These are phyloP conservation scores for Monosporozyma aerobia DNA, from an alignment of 805 yeast genomes.

Conservation along the genomic window DNA sequence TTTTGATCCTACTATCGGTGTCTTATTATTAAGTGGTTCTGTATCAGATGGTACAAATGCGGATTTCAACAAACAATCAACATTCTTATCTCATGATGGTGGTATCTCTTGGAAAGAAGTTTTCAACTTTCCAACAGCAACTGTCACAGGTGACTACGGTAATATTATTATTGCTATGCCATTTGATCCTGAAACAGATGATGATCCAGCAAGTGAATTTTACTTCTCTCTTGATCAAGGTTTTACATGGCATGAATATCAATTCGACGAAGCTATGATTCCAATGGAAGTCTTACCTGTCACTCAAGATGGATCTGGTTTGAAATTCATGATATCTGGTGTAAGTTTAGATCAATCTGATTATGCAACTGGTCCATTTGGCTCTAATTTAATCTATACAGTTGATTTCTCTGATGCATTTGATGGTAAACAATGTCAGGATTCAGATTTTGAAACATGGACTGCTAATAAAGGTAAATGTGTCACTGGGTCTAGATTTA, in stretches of 20 bases:
- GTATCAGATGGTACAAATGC: conserved; percentile 10
- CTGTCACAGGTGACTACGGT: conserved; percentile 70
- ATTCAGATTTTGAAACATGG: conserved; percentile 57
- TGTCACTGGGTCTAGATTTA: conserved; percentile 60
- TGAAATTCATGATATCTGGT: conserved; percentile 47
- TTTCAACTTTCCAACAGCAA: conserved; percentile 42
- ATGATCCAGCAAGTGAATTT: conserved; percentile 30
- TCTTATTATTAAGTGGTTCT: conserved; percentile 19
- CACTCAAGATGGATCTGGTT: conserved; percentile 62
- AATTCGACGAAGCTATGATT: conserved; percentile 36
- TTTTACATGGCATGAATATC: conserved; percentile 44
- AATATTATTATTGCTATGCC: conserved; percentile 61
- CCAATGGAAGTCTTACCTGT: conserved; percentile 40
- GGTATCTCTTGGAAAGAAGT: conserved; percentile 64
- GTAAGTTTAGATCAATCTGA: conserved; percentile 4
- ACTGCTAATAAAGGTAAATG: conserved; percentile 37
- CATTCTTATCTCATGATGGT: conserved; percentile 67
- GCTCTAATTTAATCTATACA: conserved; percentile 14
- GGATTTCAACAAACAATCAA: conserved; percentile 20
- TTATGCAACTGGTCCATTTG: neutral
- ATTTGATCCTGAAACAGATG: conserved; percentile 28
- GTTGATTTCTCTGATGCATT: conserved; percentile 54
- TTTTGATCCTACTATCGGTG: conserved; percentile 48
- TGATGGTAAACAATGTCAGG: conserved; percentile 34
- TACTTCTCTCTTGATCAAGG: conserved; percentile 70